Base-by-base conservation (phyloP, 1,284 basidiomycete genomes). In the Cerioporus squamosus region DNA sequence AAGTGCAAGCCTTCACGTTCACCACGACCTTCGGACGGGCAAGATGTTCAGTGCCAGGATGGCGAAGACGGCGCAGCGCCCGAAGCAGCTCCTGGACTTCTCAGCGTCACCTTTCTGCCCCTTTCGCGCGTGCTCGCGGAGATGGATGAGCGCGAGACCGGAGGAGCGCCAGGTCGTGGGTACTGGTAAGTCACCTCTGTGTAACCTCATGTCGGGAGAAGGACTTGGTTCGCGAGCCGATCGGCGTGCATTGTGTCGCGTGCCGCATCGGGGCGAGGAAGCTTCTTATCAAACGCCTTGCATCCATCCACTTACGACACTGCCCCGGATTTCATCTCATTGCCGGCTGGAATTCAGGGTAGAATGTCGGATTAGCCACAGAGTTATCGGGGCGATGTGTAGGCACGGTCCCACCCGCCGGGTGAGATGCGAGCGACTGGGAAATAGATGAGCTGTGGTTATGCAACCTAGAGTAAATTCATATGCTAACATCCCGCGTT, bases 61-160 rank as follows among this genome's bases (percentile, higher is more conserved):
- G 12, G 14, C 14, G 12, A 36, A 36, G 33, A 36, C 8, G 33
- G 33, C 33, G 14, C 33, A 36, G 33, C 33, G 33, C 33, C 33
- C 33, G 33, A 36, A 36, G 33, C 33, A 36, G 33, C 33, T 36
- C 33, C 33, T 36, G 8, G 33, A 36, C 10, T 36, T 36, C 33
- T 36, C 33, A 12, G 33, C 33, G 33, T 36, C 33, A 36, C 33
- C 12, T 15, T 36, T 4, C 14, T 7, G 12, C 33, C 33, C 46
- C 52, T 51, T 38, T 51, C 62, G 59, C 20, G 24, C n/a, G 18
- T 63, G 62, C 23, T 22, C 44, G 33, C 66, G 65, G 23, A 46
- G 71, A 60, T 67, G 68, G 63, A 69, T 72, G 67, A 71, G 70
- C 52, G 67, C 66, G 9, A 63, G 70, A 14, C 70, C 68, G 12